Evolutionary conservation across 345 rosid species (phyloP).

Genomic region (Ailanthus altissimus): DNA sequence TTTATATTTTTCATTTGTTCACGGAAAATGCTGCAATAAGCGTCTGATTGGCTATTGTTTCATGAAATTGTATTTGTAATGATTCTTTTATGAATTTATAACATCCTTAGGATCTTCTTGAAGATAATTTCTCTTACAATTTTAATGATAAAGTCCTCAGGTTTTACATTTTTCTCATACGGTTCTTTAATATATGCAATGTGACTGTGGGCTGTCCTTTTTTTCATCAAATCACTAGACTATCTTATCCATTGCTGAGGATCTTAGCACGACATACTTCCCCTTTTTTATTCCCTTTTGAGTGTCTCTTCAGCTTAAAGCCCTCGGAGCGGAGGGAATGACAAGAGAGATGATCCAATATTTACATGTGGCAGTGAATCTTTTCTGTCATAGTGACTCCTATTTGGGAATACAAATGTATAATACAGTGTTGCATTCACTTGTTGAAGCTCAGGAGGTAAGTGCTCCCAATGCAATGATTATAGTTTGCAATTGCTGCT

Average conservation of each 20-base stretch:
- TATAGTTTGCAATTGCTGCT: conserved; percentile 20
- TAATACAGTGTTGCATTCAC: conserved; percentile 62
- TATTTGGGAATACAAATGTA: conserved; percentile 48
- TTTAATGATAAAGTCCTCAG: neutral
- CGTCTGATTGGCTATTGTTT: neutral
- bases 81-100: neutral
- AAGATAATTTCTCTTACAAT: neutral
- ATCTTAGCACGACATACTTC: conserved; percentile 5
- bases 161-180: neutral
- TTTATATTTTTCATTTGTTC: neutral
- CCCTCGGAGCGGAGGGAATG: conserved; percentile 82
- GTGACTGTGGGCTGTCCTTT: neutral
- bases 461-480: conserved; percentile 27
- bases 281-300: neutral
- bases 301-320: conserved; percentile 55
- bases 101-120: no score
- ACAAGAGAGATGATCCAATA: conserved; percentile 52
- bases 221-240: neutral
- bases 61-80: neutral
- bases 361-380: conserved; percentile 52
- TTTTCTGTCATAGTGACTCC: conserved; percentile 34
- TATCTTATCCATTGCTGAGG: neutral
- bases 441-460: conserved; percentile 64
- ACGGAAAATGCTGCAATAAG: neutral
- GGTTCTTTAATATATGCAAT: neutral